Evolutionary conservation across 768 basidiomycete species (phyloP), one percentile per base, ranked within the genome.

Genomic region (Suillus decipiens): DNA sequence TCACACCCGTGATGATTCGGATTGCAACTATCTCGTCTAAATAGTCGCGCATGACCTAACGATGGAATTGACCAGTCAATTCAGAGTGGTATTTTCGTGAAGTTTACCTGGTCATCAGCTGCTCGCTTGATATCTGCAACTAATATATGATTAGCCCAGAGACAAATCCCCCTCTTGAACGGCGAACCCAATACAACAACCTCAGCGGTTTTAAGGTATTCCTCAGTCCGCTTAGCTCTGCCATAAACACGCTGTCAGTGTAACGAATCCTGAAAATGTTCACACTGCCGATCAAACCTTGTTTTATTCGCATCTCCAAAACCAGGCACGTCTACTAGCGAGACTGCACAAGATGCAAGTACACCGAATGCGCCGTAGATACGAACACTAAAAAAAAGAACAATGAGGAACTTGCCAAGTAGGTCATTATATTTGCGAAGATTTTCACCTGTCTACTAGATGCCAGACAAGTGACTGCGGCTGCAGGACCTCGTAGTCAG

Each of bases 251-350:
- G 6, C 10, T 33, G 51, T 53, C 11, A 53, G 51, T 19, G 51
- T 12, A 19, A 53, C 19, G 1, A 53, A 31, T 51, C 17, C 9
- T 9, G 50, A 10, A n/a, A 17, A n/a, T 31, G 9, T 33, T 51
- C 5, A 33, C 17, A 33, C 10, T 11, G 31, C 19, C n/a, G 1
- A 33, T 11, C 51, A 5, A 19, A 53, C 51, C 51, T 53, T 6
- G 50, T 53, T 53, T 53, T 53, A 33, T 53, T 33, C 17, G 51
- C 51, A 53, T 53, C 51, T 19, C 51, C 51, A 33, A 19, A 53
- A 9, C 31, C 51, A n/a, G 51, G 51, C 1, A 53, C 10, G 9
- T 53, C 51, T 2, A 53, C 51, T 2, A 53, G 31, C 5, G 51
- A 2, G 6, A 53, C 17, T 12, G 51, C 51, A 53, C 9, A 2